Percentiles rank a stretch among this genome's conserved stretches.
Evolutionary conservation across 1,284 basidiomycete species (phyloP).

Genomic region (Austropuccinia psidii): DNA sequence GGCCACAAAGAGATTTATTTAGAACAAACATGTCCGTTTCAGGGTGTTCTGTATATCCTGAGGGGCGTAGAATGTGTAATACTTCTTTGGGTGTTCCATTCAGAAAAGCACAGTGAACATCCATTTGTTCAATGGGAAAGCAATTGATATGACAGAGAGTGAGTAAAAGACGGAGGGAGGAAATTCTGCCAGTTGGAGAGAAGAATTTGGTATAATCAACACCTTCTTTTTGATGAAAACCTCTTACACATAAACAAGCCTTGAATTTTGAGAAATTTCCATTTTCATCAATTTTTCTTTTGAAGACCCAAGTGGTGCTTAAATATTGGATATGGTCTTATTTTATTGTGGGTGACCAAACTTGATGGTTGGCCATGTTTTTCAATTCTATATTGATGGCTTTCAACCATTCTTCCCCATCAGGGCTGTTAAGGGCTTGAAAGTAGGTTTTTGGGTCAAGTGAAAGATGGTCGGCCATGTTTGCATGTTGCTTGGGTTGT

Average conservation of each 20-base stretch:
- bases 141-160: not conserved
- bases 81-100: not conserved
- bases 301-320: not conserved
- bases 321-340: not conserved
- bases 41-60: not conserved
- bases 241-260: not conserved
- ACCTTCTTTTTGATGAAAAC: not conserved
- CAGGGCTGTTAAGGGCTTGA: not conserved
- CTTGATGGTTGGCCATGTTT: not conserved
- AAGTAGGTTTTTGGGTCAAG: not conserved
- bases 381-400: not conserved
- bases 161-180: not conserved
- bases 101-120: not conserved
- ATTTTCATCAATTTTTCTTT: not conserved
- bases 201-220: not conserved
- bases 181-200: not conserved
- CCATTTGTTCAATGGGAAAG: not conserved
- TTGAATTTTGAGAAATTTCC: not conserved
- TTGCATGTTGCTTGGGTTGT: too few species aligned
- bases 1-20: not conserved
- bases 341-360: not conserved
- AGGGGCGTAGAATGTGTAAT: not conserved
- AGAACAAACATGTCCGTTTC: not conserved
- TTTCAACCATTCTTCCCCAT: not conserved
- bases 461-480: too few species aligned